A percentile compares a stretch with the other conserved stretches of the same genome.
Evolutionary conservation across 2,329 filamentous ascomycete species (phyloP).

Genomic region (Botrytis byssoidea): DNA sequence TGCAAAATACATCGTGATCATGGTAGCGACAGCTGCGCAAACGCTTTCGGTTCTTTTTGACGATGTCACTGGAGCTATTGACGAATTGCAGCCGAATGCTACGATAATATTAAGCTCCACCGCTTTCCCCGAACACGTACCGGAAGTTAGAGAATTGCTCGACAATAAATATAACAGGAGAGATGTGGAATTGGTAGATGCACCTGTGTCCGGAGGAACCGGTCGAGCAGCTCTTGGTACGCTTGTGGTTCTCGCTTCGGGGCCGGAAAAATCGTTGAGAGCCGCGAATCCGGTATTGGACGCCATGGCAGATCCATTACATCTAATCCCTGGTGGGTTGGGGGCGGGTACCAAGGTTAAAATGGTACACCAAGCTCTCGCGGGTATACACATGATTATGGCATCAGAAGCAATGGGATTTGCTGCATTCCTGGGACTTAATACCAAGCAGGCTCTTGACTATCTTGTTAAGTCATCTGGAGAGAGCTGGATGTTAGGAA

Average conservation of each 20-base stretch:
- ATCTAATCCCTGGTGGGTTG: conserved; percentile 58
- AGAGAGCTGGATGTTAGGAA: conserved; percentile 55
- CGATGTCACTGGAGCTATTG: conserved; percentile 51
- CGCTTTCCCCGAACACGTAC: conserved; percentile 64
- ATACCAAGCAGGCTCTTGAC: conserved; percentile 45
- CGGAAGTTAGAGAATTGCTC: conserved; percentile 58
- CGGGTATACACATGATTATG: conserved; percentile 64
- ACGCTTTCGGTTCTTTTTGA: conserved; percentile 66
- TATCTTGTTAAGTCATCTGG: conserved; percentile 29
- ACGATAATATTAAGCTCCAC: conserved; percentile 68
- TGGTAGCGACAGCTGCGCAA: conserved; percentile 73
- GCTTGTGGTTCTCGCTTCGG: conserved; percentile 72
- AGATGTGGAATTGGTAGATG: conserved; percentile 68
- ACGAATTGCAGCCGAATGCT: conserved; percentile 50
- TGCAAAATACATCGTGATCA: conserved; percentile 64
- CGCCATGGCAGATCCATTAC: conserved; percentile 54
- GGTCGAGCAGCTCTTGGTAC: conserved; percentile 68
- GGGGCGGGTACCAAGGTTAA: conserved; percentile 62
- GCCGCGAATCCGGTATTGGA: conserved; percentile 28
- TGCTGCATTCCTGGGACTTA: conserved; percentile 54
- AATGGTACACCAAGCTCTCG: conserved; percentile 43
- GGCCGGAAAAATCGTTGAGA: conserved; percentile 42
- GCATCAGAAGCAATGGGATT: conserved; percentile 61
- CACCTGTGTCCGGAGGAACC: conserved; percentile 70
- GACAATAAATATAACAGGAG: conserved; percentile 52